Conservation (phyloP, 1,139 yeast genomes). For the Saccharomyces hybrid region DNA sequence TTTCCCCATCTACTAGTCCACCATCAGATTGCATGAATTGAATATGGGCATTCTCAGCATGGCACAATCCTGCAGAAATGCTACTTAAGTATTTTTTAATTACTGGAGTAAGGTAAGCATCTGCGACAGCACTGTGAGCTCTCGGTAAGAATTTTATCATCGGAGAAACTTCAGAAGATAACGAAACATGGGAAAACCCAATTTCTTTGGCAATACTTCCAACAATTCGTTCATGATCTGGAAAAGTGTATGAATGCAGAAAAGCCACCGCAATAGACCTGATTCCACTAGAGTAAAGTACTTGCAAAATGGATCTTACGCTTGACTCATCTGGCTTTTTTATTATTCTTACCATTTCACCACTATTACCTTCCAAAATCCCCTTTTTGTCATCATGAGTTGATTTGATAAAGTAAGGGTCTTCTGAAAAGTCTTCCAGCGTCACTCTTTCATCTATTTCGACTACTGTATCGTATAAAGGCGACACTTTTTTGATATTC, state of each 20-base stretch:
- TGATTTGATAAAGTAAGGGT: slow-evolving; percentile 36
- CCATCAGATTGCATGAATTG: slow-evolving; percentile 60
- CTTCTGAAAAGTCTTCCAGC: slow-evolving; percentile 57
- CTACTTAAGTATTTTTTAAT: slow-evolving; percentile 53
- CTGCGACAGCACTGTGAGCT: slow-evolving; percentile 67
- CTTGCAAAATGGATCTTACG: slow-evolving; percentile 36
- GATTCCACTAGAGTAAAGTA: slow-evolving; percentile 48
- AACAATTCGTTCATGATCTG: slow-evolving; percentile 53
- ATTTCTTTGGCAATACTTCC: slow-evolving; percentile 51
- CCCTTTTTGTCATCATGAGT: slow-evolving; percentile 27
- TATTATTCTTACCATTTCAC: slow-evolving; percentile 54
- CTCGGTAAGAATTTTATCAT: slow-evolving; percentile 67
- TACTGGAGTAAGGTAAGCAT: slow-evolving; percentile 72
- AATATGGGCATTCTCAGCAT: slow-evolving; percentile 37
- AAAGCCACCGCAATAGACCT: slow-evolving; percentile 61
- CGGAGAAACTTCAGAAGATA: slow-evolving; percentile 61
- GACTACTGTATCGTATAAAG: slow-evolving; percentile 54
- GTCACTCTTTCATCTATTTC: slow-evolving; percentile 69
- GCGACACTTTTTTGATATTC: slow-evolving; percentile 49
- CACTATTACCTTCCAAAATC: slow-evolving; percentile 49
- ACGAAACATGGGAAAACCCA: slow-evolving; percentile 57
- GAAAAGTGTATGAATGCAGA: slow-evolving; percentile 62
- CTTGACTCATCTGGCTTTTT: slow-evolving; percentile 40
- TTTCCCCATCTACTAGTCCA: slow-evolving; percentile 44
- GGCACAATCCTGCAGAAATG: slow-evolving; percentile 53